phyloP scores from a whole-genome alignment of 495 filamentous ascomycete genomes.

The Lasiosphaeria ovina region DNA sequence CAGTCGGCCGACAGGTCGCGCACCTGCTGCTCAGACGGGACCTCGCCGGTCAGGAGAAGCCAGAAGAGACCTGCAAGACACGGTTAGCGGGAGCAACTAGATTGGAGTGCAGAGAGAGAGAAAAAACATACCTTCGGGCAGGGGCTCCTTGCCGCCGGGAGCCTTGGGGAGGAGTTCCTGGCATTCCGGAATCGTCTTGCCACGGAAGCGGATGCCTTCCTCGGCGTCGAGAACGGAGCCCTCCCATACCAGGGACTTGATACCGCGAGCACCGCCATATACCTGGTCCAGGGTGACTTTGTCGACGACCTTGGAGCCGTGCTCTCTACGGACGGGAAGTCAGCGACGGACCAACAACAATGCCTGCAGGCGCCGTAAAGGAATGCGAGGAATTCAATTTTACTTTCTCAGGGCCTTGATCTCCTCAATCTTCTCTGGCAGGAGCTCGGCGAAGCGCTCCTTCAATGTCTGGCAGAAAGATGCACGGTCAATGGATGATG shows the following conservation, averaged over 20 bases:
- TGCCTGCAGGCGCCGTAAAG: background rate
- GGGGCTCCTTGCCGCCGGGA: slow-evolving; percentile 89
- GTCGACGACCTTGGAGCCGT: slow-evolving; percentile 90
- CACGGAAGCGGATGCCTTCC: slow-evolving; percentile 98
- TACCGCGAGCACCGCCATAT: slow-evolving; percentile 97
- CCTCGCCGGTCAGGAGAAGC: slow-evolving; percentile 95
- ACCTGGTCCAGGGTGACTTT: slow-evolving; percentile 99
- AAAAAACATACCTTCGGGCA: slow-evolving; percentile 73
- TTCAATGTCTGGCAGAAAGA: slow-evolving; percentile 73
- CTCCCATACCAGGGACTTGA: slow-evolving; percentile 98
- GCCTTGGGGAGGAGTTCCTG: slow-evolving; percentile 96
- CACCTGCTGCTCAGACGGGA: slow-evolving; percentile 95
- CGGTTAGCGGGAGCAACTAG: slow-evolving; percentile 16
- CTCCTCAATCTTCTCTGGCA: slow-evolving; percentile 96
- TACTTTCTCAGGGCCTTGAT: slow-evolving; percentile 96
- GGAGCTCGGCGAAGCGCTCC: slow-evolving; percentile 93
- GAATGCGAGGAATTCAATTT: slow-evolving; percentile 36
- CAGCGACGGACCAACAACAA: slow-evolving; percentile 13
- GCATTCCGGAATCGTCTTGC: slow-evolving; percentile 98
- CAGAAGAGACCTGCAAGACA: slow-evolving; percentile 86
- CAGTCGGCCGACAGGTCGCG: slow-evolving; percentile 96
- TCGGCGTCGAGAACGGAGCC: slow-evolving; percentile 97
- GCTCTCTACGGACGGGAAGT: slow-evolving; percentile 58
- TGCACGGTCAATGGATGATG: slow-evolving; percentile 33
- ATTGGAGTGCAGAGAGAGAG: background rate